Evolutionary conservation across 2,329 filamentous ascomycete genomes (phyloP).

Genomic region (Monosporascus sp.): DNA sequence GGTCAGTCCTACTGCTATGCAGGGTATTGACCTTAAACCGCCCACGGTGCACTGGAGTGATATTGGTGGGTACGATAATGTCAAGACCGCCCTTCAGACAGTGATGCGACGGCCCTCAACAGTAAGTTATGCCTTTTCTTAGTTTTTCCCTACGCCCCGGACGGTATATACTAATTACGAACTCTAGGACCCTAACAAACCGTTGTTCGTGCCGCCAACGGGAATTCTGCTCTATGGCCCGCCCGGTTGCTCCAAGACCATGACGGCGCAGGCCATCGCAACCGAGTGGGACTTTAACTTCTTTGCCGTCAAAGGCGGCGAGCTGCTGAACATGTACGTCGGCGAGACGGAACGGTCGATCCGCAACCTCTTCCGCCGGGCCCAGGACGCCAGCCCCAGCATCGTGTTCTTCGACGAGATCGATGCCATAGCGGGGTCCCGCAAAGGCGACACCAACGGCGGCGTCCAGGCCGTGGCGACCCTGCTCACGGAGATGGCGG

Average conservation of each 20-base stretch:
- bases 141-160: background rate
- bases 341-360: constrained; percentile 87
- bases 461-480: constrained; percentile 84
- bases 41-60: constrained; percentile 82
- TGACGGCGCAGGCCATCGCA: constrained; percentile 84
- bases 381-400: constrained; percentile 76
- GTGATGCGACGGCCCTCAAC: constrained; percentile 34
- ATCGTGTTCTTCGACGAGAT: constrained; percentile 98
- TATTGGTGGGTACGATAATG: constrained; percentile 75
- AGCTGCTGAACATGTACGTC: constrained; percentile 94
- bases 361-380: constrained; percentile 79
- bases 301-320: constrained; percentile 87
- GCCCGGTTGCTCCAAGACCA: constrained; percentile 90
- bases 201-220: constrained; percentile 58
- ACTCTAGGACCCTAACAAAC: constrained; percentile 27
- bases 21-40: constrained; percentile 82
- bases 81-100: constrained; percentile 57
- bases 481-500: constrained; percentile 91
- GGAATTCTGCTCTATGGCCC: constrained; percentile 87
- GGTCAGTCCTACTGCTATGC: constrained; percentile 79
- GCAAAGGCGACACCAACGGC: constrained; percentile 37
- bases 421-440: constrained; percentile 67
- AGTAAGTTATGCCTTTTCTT: constrained; percentile 18
- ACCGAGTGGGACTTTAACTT: constrained; percentile 91
- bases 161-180: constrained; percentile 7